phyloP scores from a whole-genome alignment of 2,329 filamentous ascomycete genomes.

The Penicillium psychrosexuale region DNA sequence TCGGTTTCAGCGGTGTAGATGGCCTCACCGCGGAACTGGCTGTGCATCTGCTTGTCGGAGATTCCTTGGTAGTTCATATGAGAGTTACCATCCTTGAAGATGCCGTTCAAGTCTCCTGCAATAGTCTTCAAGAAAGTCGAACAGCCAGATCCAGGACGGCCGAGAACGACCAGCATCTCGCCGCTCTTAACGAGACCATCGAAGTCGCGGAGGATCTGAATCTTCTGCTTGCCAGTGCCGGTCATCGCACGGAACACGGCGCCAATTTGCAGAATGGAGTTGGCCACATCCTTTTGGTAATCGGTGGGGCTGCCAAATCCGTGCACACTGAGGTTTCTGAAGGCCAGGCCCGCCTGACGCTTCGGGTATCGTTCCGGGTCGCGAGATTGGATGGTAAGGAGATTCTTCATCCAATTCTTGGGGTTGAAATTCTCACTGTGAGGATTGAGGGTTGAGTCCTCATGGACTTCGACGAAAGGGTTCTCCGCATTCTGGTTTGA shows the following conservation, averaged over 20 bases:
- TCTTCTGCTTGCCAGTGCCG: constrained; percentile 45
- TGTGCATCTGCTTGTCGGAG: constrained; percentile 61
- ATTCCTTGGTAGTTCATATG: constrained; percentile 74
- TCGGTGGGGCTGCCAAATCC: constrained; percentile 66
- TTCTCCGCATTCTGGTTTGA: constrained; percentile 28
- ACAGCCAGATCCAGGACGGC: constrained; percentile 56
- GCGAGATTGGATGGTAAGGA: constrained; percentile 46
- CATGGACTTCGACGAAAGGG: constrained; percentile 33
- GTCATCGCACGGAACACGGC: constrained; percentile 32
- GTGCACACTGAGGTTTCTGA: constrained; percentile 65
- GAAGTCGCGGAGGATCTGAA: constrained; percentile 62
- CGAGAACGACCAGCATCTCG: constrained; percentile 58
- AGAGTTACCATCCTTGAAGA: constrained; percentile 66
- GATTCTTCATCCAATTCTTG: constrained; percentile 47
- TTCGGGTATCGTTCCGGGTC: constrained; percentile 53
- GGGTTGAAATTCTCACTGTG: constrained; percentile 45
- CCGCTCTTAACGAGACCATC: constrained; percentile 60
- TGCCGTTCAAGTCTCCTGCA: constrained; percentile 77
- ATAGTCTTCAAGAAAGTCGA: constrained; percentile 86
- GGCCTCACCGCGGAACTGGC: constrained; percentile 73
- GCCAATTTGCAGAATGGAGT: constrained; percentile 36
- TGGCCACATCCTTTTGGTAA: constrained; percentile 55
- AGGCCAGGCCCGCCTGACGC: constrained; percentile 62
- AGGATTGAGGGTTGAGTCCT: constrained; percentile 45
- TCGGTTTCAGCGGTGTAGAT: constrained; percentile 86